phyloP scores from a whole-genome alignment of 176 grass and related monocot genomes.

The Leersia perrieri region DNA sequence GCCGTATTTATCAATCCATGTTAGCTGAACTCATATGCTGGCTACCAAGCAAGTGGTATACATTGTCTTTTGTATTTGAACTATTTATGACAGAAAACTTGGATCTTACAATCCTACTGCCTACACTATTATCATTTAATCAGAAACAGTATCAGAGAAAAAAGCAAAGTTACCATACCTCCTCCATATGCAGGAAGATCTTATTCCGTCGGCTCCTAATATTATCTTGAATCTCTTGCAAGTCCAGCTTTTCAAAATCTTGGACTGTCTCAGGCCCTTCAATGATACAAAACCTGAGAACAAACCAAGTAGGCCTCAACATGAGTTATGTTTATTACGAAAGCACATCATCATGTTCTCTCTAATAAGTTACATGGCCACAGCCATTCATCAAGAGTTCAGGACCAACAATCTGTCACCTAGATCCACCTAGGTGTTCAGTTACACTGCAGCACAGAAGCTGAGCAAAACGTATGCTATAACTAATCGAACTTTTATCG shows the following conservation, averaged over 20 bases:
- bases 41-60: background rate
- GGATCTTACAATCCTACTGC: slow-evolving; percentile 3
- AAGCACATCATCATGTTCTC: background rate
- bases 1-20: background rate
- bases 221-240: slow-evolving; percentile 95
- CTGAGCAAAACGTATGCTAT: background rate
- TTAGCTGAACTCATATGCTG: background rate
- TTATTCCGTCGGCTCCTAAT: slow-evolving; percentile 97
- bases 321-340: background rate
- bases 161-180: slow-evolving; percentile 57
- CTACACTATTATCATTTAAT: background rate
- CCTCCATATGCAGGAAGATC: slow-evolving; percentile 99
- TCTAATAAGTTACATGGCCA: background rate
- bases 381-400: background rate
- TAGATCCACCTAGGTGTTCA: slow-evolving; percentile 7
- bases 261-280: slow-evolving; percentile 97
- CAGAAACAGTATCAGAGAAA: background rate
- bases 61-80: background rate
- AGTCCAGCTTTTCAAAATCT: slow-evolving; percentile 91
- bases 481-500: background rate
- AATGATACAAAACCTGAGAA: slow-evolving; percentile 94
- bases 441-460: background rate
- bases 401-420: background rate
- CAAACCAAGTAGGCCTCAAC: background rate
- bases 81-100: slow-evolving; percentile 15